A percentile compares a stretch with the other conserved stretches of the same genome.
Evolutionary conservation across 495 filamentous ascomycete species (phyloP).

Genomic region (Elasticomyces elasticus): DNA sequence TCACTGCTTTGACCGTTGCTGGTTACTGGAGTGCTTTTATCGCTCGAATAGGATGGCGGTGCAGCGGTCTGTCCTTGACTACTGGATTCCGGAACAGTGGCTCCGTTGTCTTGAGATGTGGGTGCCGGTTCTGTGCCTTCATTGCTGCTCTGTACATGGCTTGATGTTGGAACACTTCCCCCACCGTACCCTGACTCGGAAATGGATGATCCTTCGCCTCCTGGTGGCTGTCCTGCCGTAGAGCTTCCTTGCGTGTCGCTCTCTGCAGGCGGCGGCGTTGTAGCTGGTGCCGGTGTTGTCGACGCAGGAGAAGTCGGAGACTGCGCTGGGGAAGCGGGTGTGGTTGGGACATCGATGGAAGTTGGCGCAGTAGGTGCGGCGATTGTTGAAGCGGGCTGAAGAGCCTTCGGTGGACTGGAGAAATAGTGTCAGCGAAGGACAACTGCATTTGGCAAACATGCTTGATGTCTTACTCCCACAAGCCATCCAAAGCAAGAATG

Average conservation of each 20-base stretch:
- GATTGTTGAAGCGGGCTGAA: neutral
- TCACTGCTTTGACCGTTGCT: too few species aligned
- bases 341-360: neutral
- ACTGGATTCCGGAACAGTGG: too few species aligned
- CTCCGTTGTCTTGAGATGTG: neutral
- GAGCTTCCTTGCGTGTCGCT: neutral
- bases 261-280: neutral
- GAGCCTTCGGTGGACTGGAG: slow-evolving; percentile 2
- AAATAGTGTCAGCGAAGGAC: neutral
- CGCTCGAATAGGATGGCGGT: too few species aligned
- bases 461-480: slow-evolving; percentile 2
- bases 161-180: neutral
- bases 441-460: neutral
- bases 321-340: neutral
- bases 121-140: neutral
- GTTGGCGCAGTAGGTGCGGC: neutral
- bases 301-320: neutral
- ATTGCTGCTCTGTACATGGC: neutral
- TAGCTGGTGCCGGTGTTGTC: neutral
- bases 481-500: slow-evolving; percentile 2
- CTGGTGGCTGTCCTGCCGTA: neutral
- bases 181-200: neutral
- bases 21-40: too few species aligned
- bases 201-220: neutral
- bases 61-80: too few species aligned